Evolutionary conservation across 2,329 filamentous ascomycete genomes (phyloP).

Genomic region (Neoscytalidium dimidiatum): DNA sequence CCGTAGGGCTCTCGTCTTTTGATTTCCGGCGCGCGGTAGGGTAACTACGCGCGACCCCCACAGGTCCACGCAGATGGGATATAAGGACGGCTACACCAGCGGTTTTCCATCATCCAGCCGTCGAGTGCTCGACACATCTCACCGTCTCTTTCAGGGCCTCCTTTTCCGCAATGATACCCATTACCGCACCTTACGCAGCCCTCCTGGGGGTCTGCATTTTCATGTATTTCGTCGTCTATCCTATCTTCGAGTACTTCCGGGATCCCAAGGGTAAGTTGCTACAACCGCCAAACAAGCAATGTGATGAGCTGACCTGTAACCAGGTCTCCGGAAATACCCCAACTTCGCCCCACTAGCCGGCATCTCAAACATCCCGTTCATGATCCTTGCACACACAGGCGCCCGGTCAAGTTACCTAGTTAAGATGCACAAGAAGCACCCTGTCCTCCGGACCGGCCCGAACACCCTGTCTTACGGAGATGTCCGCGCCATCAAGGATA

Average conservation of each 20-base stretch:
- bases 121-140: neutral
- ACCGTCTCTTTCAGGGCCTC: neutral
- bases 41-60: neutral
- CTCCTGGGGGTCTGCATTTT: conserved; percentile 29
- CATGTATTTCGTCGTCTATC: conserved; percentile 43
- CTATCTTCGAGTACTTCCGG: conserved; percentile 46
- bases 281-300: neutral
- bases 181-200: conserved; percentile 27
- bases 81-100: neutral
- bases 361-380: conserved; percentile 51
- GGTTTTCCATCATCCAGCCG: neutral
- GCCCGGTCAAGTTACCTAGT: conserved; percentile 47
- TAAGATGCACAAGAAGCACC: conserved; percentile 50
- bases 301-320: neutral
- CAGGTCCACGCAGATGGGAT: neutral
- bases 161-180: neutral
- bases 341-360: conserved; percentile 50
- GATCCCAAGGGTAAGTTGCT: conserved; percentile 44
- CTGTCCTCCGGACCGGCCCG: conserved; percentile 40
- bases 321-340: conserved; percentile 51
- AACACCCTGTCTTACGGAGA: conserved; percentile 36
- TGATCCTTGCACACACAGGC: conserved; percentile 46
- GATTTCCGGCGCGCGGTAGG: neutral
- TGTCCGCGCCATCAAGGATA: conserved; percentile 41
- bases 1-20: neutral